Conservation (phyloP, 2,329 filamentous ascomycete species). For the Fusarium heterosporum region DNA sequence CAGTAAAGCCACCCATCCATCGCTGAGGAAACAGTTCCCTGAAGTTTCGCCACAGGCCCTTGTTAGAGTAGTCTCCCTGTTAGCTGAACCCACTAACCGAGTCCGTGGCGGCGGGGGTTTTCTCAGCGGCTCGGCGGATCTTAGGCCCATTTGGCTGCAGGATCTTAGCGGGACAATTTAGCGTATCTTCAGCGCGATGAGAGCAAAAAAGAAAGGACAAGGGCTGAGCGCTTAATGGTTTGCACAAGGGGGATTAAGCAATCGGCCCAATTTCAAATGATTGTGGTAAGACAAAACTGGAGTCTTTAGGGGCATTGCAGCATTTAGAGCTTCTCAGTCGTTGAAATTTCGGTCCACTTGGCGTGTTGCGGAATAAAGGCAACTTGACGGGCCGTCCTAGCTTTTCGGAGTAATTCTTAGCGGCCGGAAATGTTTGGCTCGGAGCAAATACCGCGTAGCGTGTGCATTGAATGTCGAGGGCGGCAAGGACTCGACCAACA, state of each 20-base stretch:
- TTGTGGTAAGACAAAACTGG: background rate
- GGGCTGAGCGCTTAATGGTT: no score
- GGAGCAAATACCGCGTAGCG: background rate
- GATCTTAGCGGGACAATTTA: no score
- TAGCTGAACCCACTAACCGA: background rate
- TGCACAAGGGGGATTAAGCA: background rate
- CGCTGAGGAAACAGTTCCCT: no score
- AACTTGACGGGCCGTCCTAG: slow-evolving; percentile 21
- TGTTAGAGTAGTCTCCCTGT: background rate
- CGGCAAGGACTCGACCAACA: no score
- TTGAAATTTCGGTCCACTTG: slow-evolving; percentile 3
- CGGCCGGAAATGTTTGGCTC: background rate
- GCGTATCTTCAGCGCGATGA: background rate
- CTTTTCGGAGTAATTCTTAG: background rate
- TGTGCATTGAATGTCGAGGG: no score
- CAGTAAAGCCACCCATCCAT: no score
- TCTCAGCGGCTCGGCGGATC: background rate
- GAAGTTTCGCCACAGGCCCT: background rate
- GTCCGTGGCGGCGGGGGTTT: background rate
- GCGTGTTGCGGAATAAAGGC: background rate
- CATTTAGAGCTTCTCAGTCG: background rate
- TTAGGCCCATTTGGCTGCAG: background rate
- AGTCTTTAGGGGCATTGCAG: background rate
- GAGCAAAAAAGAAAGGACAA: background rate
- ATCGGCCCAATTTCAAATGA: background rate